A percentile compares a stretch with the other conserved stretches of the same genome.
These are phyloP conservation scores for Agroathelia rolfsii DNA, from an alignment of 1,284 basidiomycete species.

Conservation along the genomic window DNA sequence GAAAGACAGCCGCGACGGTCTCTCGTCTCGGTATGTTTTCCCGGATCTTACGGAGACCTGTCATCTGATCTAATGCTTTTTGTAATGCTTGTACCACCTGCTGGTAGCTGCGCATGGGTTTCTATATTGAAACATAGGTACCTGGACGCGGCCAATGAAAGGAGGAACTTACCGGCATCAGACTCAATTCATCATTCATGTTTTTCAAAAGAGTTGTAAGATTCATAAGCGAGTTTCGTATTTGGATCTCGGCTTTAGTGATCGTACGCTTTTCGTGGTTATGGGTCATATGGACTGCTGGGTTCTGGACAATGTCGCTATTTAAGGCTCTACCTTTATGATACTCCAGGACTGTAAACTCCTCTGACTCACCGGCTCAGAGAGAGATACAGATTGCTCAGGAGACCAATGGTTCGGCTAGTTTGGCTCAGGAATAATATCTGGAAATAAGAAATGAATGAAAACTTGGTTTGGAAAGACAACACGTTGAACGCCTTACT, in stretches of 20 bases:
- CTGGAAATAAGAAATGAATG: slow-evolving; percentile 16
- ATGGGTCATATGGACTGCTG: no score
- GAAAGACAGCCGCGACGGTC: slow-evolving; percentile 30
- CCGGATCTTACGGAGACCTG: slow-evolving; percentile 36
- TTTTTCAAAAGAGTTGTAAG: slow-evolving; percentile 28
- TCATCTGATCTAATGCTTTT: slow-evolving; percentile 34
- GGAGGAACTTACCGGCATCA: slow-evolving; percentile 31
- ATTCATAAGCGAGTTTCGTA: slow-evolving; percentile 30
- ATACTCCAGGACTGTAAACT: no score
- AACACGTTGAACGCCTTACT: slow-evolving; percentile 18
- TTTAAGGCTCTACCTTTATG: no score
- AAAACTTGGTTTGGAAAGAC: background rate
- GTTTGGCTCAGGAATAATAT: slow-evolving; percentile 34
- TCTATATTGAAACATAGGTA: slow-evolving; percentile 19
- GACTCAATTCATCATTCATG: slow-evolving; percentile 40
- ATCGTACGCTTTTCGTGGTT: slow-evolving; percentile 26
- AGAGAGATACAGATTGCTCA: slow-evolving; percentile 34
- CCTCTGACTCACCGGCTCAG: slow-evolving; percentile 33
- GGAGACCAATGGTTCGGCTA: slow-evolving; percentile 28
- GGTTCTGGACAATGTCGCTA: no score
- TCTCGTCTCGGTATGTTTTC: slow-evolving; percentile 39
- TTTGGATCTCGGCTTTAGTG: slow-evolving; percentile 32
- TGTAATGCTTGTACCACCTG: slow-evolving; percentile 30
- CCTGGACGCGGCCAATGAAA: background rate
- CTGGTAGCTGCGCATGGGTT: slow-evolving; percentile 38